Evolutionary conservation across 305 asterid species (phyloP), one percentile per base, ranked within the genome.

Genomic region (Rubia tinctorum): DNA sequence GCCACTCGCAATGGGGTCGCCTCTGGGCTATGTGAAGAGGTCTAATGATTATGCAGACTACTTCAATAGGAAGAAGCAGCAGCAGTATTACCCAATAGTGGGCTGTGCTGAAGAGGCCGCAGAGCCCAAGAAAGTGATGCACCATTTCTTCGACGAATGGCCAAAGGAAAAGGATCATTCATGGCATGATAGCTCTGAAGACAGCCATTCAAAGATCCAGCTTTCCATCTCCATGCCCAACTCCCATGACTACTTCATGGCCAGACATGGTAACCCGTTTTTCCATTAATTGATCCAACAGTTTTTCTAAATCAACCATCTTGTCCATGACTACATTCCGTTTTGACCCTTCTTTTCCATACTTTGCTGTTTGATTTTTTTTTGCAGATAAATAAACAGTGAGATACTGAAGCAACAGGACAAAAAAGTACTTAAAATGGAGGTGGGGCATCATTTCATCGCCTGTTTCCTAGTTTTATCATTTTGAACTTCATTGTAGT

Each of bases 71-170:
- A 74, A 75, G 77, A 51, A 83, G 71, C 44, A 71, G 44, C 76
- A 81, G 10, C 68, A 77, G 6, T 80, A 71, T 34, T 55, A 80
- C 68, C 71, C 44, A 10, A 61, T 71, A 15, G 76, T 53, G 8
- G 30, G 39, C 14, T 49, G 34, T 83, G 34, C 34, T 3, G 69
- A 69, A 73, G 74, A 69, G 85, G 82, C 45, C 7, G 85, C 84
- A 63, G 88, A 82, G 61, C 88, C 91, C 42, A 88, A 89, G 90
- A 90, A 89, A 82, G 92, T 87, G 1, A 90, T 90, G 97, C 98
- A 90, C 76, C 96, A 86, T 82, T 92, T 92, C 82, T 83, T 92
- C 62, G 98, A 92, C 45, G 96, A 92, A 80, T 83, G 90, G 88
- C 82, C 82, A 2, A 89, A 86, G 59, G 93, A 91, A 72, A 77